A percentile compares a stretch with the other conserved stretches of the same genome.
phyloP scores from a whole-genome alignment of 1,139 yeast species.

The Suhomyces atakaporum region DNA sequence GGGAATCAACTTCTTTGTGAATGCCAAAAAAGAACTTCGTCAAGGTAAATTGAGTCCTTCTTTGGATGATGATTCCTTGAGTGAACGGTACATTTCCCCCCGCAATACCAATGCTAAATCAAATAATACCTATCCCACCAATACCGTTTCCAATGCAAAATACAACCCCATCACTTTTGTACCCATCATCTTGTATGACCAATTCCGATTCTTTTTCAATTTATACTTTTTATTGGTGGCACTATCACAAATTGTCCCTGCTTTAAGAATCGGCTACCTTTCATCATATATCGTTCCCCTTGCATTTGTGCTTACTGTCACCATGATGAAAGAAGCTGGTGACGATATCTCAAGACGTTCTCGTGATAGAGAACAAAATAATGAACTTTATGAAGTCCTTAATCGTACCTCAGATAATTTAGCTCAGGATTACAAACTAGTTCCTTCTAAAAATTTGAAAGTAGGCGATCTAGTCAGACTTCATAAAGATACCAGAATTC shows the following conservation, averaged over 20 bases:
- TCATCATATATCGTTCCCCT: slow-evolving; percentile 93
- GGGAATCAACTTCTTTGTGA: slow-evolving; percentile 23
- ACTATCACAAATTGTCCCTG: slow-evolving; percentile 90
- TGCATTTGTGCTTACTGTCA: slow-evolving; percentile 86
- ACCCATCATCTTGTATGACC: slow-evolving; percentile 89
- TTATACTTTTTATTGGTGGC: slow-evolving; percentile 91
- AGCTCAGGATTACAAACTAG: slow-evolving; percentile 34
- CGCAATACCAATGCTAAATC: slow-evolving; percentile 28
- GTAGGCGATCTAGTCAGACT: slow-evolving; percentile 88
- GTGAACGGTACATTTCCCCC: slow-evolving; percentile 42
- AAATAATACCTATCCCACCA: slow-evolving; percentile 55
- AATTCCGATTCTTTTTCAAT: slow-evolving; percentile 95
- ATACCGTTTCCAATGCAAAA: slow-evolving; percentile 91
- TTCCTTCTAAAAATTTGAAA: slow-evolving; percentile 65
- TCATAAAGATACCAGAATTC: slow-evolving; percentile 82
- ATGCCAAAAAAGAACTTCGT: slow-evolving; percentile 31
- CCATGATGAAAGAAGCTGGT: slow-evolving; percentile 93
- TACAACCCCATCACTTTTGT: slow-evolving; percentile 86
- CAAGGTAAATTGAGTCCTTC: slow-evolving; percentile 24
- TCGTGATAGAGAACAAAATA: slow-evolving; percentile 86
- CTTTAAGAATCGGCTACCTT: slow-evolving; percentile 86
- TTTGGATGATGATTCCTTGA: slow-evolving; percentile 8
- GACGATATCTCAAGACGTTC: slow-evolving; percentile 91
- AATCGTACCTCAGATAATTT: slow-evolving; percentile 31
- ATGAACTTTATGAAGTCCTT: slow-evolving; percentile 76